Conservation (phyloP, 495 filamentous ascomycete genomes). For the Aspergillus kassunensis region DNA sequence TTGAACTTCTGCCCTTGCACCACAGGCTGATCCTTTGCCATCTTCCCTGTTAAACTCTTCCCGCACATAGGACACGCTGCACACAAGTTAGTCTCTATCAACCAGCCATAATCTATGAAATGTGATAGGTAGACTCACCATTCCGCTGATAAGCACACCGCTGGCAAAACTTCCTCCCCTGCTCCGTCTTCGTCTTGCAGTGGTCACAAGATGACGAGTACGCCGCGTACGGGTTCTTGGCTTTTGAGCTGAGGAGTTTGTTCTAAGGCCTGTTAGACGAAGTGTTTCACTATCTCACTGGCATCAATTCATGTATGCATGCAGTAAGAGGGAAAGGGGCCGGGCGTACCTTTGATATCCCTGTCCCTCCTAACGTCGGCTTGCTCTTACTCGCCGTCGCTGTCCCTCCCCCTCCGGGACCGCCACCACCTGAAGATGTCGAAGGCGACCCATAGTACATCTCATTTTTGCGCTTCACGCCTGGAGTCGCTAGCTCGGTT, state of each 20-base stretch:
- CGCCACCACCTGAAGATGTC: constrained; percentile 53
- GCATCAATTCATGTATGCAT: neutral
- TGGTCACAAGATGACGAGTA: constrained; percentile 58
- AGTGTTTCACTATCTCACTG: neutral
- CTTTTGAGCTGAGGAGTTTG: constrained; percentile 63
- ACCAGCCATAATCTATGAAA: neutral
- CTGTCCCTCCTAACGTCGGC: constrained; percentile 32
- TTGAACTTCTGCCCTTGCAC: constrained; percentile 64
- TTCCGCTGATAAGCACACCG: constrained; percentile 64
- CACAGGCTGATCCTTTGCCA: constrained; percentile 46
- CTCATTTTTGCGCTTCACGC: constrained; percentile 67
- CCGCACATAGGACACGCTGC: constrained; percentile 65
- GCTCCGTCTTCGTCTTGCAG: constrained; percentile 64
- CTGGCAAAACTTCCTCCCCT: constrained; percentile 60
- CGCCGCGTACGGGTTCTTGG: constrained; percentile 66
- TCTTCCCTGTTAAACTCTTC: constrained; percentile 50
- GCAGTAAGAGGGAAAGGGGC: neutral
- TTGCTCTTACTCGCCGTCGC: constrained; percentile 45
- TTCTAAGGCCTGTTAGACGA: constrained; percentile 37
- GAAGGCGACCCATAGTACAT: constrained; percentile 67
- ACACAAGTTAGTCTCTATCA: constrained; percentile 6
- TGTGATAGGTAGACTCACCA: constrained; percentile 36
- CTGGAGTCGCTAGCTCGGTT: constrained; percentile 63
- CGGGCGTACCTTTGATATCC: constrained; percentile 32
- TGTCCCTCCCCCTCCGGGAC: constrained; percentile 5